These are phyloP conservation scores for Ceratocystis cacaofunesta DNA, from an alignment of 2,329 filamentous ascomycete species.

Conservation along the genomic window DNA sequence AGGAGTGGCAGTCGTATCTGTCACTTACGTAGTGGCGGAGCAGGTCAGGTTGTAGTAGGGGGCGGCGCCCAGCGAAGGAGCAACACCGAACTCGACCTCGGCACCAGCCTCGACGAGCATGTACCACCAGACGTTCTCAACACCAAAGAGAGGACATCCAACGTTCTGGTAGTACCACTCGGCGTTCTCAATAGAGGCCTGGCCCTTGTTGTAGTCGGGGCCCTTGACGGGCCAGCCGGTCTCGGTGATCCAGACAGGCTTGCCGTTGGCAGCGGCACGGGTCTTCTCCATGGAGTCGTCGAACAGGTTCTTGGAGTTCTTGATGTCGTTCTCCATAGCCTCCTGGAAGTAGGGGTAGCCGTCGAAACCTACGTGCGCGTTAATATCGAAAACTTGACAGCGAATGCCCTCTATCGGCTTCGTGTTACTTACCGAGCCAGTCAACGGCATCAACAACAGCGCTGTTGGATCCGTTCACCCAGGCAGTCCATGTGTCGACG, in stretches of 20 bases:
- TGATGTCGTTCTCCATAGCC: slow-evolving; percentile 50
- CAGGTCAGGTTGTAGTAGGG: slow-evolving; percentile 52
- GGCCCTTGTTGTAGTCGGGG: slow-evolving; percentile 42
- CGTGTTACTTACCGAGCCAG: slow-evolving; percentile 41
- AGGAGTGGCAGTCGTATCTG: slow-evolving; percentile 4
- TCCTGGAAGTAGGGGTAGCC: slow-evolving; percentile 75
- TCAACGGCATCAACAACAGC: slow-evolving; percentile 55
- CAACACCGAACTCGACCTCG: slow-evolving; percentile 53
- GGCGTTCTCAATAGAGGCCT: slow-evolving; percentile 52
- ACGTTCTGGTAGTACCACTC: slow-evolving; percentile 69
- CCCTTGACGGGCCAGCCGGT: slow-evolving; percentile 75
- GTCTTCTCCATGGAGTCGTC: slow-evolving; percentile 49
- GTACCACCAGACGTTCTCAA: slow-evolving; percentile 60
- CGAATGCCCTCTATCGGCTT: too few species aligned
- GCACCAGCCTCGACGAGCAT: slow-evolving; percentile 53
- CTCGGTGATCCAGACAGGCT: slow-evolving; percentile 75
- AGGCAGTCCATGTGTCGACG: slow-evolving; percentile 79
- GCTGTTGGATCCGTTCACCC: slow-evolving; percentile 56
- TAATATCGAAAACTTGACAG: background rate
- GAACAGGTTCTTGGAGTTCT: slow-evolving; percentile 51
- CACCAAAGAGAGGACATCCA: slow-evolving; percentile 54
- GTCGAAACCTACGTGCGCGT: slow-evolving; percentile 41
- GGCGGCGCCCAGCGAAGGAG: slow-evolving; percentile 39
- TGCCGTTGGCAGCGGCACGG: slow-evolving; percentile 42
- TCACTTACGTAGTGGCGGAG: slow-evolving; percentile 23